Evolutionary conservation across 768 basidiomycete species (phyloP), one percentile per base, ranked within the genome.

Genomic region (Terana coerulea): DNA sequence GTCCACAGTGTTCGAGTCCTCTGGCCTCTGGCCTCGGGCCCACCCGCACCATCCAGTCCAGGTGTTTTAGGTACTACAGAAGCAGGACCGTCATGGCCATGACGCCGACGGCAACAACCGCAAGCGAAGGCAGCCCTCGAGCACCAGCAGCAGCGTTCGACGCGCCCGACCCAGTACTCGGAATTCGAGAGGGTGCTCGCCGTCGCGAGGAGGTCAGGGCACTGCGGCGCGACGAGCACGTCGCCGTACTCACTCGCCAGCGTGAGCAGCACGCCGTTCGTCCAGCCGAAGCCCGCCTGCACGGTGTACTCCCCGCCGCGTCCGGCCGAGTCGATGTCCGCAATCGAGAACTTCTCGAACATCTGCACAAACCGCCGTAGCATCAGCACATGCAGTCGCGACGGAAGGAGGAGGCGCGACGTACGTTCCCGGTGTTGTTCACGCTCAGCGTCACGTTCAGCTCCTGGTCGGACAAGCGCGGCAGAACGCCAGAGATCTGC

Each of bases 211-310:
- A 78, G 61, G 17, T 69, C 42, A 4, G 91, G 91, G 59, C 91
- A 93, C 28, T 71, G 51, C 0, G 89, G 91, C 1, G 75, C 67
- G 41, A 73, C 77, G 37, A 93, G 73, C 11, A 78, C 64, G 1
- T 71, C 43, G 0, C 88, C 89, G 59, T 84, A 90, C 39, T 72
- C 76, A 55, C 77, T 79, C 17, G 88, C 83, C 19, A 87, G 72
- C 84, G 86, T 91, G 33, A 92, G 76, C 47, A 81, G 63, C 8
- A 84, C 88, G 17, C 90, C 90, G 59, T 93, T 92, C 35, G 89
- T 91, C 91, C 91, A 94, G 15, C 91, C 89, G 61, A 92, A 92
- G 19, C 90, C 89, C 12, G 81, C 85, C 69, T 92, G 89, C 3
- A 94, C 92, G 2, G 83, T 87, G 59, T 97, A 95, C 72, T 94